Evolutionary conservation across 148 eudicot species (phyloP).

Genomic region (Vaccinium myrtillus): DNA sequence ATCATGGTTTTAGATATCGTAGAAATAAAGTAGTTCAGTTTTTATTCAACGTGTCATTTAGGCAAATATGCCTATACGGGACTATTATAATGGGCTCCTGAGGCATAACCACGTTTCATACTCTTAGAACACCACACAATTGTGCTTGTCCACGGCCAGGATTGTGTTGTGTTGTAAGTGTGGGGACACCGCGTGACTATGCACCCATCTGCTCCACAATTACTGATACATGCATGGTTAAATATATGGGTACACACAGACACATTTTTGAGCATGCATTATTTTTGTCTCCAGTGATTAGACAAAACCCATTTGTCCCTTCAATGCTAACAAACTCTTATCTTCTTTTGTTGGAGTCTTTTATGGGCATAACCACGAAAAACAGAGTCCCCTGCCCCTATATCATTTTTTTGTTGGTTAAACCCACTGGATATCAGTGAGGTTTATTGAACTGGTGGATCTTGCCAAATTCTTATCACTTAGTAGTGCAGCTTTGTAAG

Average conservation of each 20-base stretch:
- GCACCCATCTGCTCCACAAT: background rate
- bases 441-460: slow-evolving; percentile 15
- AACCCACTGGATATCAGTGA: slow-evolving; percentile 21
- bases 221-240: background rate
- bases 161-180: too few relatives aligned
- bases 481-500: slow-evolving; percentile 21
- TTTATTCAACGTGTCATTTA: too few relatives aligned
- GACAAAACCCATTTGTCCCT: background rate
- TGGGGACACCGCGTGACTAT: background rate
- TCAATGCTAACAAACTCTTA: background rate
- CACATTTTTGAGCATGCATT: background rate
- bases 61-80: too few relatives aligned
- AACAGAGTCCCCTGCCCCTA: background rate
- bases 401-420: slow-evolving; percentile 28
- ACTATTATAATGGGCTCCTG: too few relatives aligned
- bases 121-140: too few relatives aligned
- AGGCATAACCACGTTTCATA: too few relatives aligned
- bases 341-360: background rate
- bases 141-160: too few relatives aligned
- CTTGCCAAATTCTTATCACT: slow-evolving; percentile 32
- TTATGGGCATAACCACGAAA: slow-evolving; percentile 17
- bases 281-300: background rate
- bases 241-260: background rate
- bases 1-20: too few relatives aligned
- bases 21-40: too few relatives aligned